Evolutionary conservation across 495 filamentous ascomycete species (phyloP).

Genomic region (Hypoxylon cercidicola): DNA sequence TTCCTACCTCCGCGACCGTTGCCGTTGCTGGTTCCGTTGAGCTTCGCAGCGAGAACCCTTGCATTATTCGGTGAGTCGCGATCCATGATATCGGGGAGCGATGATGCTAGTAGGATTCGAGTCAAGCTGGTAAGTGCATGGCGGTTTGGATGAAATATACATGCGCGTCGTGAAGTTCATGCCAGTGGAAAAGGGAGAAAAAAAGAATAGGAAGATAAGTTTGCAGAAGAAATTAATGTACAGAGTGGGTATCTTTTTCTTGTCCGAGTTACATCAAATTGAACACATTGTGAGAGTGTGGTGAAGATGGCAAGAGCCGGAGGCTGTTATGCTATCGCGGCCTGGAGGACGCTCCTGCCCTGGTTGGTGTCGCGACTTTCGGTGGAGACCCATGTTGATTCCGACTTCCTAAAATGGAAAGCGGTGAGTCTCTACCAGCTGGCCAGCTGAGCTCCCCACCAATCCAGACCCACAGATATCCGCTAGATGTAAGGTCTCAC

Average conservation of each 20-base stretch:
- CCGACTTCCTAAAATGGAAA: conserved; percentile 27
- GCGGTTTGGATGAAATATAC: conserved; percentile 19
- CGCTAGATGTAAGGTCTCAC: not conserved
- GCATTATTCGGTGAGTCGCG: conserved; percentile 28
- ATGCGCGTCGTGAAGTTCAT: conserved; percentile 28
- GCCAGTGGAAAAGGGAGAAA: conserved; percentile 9
- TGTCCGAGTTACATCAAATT: conserved; percentile 21
- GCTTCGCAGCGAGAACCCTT: conserved; percentile 38
- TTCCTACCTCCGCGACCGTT: conserved; percentile 29
- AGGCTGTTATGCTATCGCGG: conserved; percentile 31
- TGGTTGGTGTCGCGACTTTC: conserved; percentile 39
- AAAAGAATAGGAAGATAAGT: conserved; percentile 4
- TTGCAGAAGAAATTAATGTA: conserved; percentile 1
- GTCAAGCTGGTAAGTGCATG: conserved; percentile 31
- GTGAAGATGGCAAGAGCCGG: conserved; percentile 27
- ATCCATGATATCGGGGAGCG: conserved; percentile 39
- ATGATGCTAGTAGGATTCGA: conserved; percentile 17
- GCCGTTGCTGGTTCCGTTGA: conserved; percentile 35
- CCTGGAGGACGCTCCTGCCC: conserved; percentile 7
- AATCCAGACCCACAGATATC: conserved; percentile 9
- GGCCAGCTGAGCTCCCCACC: conserved; percentile 18
- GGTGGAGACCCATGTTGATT: conserved; percentile 31
- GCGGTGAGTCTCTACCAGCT: conserved; percentile 24
- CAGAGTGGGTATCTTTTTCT: conserved; percentile 18
- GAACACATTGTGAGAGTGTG: conserved; percentile 14